These are phyloP conservation scores for Tuber magnatum DNA, from an alignment of 495 filamentous ascomycete species.

Conservation along the genomic window DNA sequence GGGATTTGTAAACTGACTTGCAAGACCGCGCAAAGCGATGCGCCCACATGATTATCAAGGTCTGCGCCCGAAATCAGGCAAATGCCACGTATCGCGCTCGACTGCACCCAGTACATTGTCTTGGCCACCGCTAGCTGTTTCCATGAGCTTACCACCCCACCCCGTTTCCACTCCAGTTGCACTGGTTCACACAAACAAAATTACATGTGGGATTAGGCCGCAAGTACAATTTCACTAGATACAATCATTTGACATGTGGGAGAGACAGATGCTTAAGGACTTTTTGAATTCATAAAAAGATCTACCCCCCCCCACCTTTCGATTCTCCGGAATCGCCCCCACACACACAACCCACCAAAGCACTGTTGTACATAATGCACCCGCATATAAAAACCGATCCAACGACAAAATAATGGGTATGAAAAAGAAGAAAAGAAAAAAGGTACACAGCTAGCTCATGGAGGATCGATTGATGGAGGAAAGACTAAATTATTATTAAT, in stretches of 20 bases:
- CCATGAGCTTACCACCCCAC: not conserved
- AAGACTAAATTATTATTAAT: not conserved
- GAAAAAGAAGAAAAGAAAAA: not conserved
- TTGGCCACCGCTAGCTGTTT: not conserved
- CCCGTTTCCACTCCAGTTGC: not conserved
- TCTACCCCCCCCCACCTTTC: not conserved
- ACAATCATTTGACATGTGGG: not conserved
- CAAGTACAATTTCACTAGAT: not conserved
- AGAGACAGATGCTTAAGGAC: not conserved
- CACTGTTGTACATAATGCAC: not conserved
- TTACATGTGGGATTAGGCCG: not conserved
- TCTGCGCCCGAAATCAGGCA: not conserved
- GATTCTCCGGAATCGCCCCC: not conserved
- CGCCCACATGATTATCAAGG: not conserved
- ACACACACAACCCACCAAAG: not conserved
- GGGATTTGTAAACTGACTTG: too few species aligned
- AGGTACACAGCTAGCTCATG: not conserved
- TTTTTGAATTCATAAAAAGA: not conserved
- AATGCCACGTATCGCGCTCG: not conserved
- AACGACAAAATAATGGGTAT: not conserved
- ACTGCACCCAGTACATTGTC: not conserved
- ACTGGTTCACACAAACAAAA: not conserved
- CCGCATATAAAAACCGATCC: not conserved
- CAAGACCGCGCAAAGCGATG: not conserved
- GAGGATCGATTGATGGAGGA: not conserved